Conservation (phyloP, 2,329 filamentous ascomycete species). For the Hymenoscyphus infarciens region DNA sequence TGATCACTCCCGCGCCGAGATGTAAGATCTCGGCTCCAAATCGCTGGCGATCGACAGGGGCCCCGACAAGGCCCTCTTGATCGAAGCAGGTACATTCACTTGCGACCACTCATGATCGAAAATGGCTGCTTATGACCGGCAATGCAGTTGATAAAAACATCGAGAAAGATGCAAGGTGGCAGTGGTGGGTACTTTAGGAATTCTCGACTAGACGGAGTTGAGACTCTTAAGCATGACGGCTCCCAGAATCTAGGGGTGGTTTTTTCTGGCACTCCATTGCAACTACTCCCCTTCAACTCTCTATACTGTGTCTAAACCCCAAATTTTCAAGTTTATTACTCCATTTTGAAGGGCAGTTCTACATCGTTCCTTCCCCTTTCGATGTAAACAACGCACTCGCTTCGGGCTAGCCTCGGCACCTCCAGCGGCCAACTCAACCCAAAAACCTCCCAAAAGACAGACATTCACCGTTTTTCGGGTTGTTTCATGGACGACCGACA, state of each 20-base stretch:
- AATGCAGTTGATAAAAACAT: not conserved
- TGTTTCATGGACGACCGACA: no score
- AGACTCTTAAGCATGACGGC: not conserved
- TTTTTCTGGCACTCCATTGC: not conserved
- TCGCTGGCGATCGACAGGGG: not conserved
- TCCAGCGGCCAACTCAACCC: not conserved
- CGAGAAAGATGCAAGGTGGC: not conserved
- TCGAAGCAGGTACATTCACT: not conserved
- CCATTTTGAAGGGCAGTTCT: not conserved
- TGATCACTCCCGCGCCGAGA: not conserved
- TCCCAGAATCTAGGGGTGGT: not conserved
- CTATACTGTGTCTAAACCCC: not conserved
- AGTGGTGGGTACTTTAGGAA: not conserved
- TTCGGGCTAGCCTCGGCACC: slow-evolving; percentile 1
- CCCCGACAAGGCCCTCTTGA: not conserved
- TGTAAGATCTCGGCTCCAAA: not conserved
- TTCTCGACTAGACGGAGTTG: not conserved
- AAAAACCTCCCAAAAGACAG: not conserved
- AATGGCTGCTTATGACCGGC: not conserved
- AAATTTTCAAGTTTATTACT: not conserved
- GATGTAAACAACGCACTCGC: not conserved
- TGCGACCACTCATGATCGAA: not conserved
- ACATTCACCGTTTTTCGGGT: no score
- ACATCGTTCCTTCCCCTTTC: not conserved
- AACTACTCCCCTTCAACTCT: not conserved